Evolutionary conservation across 805 yeast species (phyloP).

Genomic region (Saccharomycopsis synnaedendra): DNA sequence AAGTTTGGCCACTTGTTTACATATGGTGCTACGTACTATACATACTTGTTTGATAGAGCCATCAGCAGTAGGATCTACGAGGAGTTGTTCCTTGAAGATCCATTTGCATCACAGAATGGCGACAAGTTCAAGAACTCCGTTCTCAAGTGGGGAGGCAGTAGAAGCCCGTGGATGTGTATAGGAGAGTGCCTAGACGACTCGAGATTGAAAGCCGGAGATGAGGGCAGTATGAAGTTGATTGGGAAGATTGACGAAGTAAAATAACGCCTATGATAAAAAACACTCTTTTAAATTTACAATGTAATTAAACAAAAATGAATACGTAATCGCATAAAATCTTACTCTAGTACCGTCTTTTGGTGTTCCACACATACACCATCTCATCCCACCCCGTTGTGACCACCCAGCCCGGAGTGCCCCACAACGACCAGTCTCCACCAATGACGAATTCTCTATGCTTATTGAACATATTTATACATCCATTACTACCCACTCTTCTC

Average conservation of each 20-base stretch:
- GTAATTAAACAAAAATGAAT: too few species aligned
- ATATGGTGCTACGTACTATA: conserved; percentile 89
- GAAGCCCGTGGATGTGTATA: conserved; percentile 79
- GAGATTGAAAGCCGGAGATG: conserved; percentile 53
- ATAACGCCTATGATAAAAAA: neutral
- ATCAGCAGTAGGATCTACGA: conserved; percentile 82
- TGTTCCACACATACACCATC: conserved; percentile 83
- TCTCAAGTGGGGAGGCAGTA: conserved; percentile 87
- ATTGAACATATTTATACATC: conserved; percentile 47
- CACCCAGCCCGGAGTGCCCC: conserved; percentile 96
- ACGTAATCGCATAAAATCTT: too few species aligned
- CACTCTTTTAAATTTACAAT: neutral
- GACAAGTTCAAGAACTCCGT: conserved; percentile 58
- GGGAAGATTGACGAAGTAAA: conserved; percentile 23
- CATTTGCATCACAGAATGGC: conserved; percentile 65
- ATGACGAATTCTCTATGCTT: conserved; percentile 80
- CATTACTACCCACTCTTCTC: conserved; percentile 26
- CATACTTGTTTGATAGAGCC: conserved; percentile 84
- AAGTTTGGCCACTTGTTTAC: conserved; percentile 88
- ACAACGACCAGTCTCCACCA: conserved; percentile 90
- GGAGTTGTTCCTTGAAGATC: conserved; percentile 57
- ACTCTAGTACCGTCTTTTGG: conserved; percentile 19
- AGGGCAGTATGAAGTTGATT: conserved; percentile 51
- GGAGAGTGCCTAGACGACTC: conserved; percentile 66
- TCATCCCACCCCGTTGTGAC: conserved; percentile 97